A percentile compares a stretch with the other conserved stretches of the same genome.
Conservation (phyloP, 2,329 filamentous ascomycete species). For the Talaromyces sp. region DNA sequence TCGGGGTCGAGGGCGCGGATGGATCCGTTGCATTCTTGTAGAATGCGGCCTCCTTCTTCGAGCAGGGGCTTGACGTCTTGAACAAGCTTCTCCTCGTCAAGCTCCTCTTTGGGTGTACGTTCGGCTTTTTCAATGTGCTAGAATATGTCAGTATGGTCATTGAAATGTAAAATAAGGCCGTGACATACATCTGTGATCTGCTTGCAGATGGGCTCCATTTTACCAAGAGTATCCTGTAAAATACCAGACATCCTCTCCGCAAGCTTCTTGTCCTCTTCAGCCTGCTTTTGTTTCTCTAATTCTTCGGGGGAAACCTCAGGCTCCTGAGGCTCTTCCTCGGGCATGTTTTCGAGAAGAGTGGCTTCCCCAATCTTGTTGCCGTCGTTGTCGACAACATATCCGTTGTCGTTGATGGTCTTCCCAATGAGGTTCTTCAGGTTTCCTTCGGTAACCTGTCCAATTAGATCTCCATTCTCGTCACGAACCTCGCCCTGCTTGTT, state of each 20-base stretch:
- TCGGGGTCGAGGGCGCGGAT: slow-evolving; percentile 88
- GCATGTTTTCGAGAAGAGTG: slow-evolving; percentile 44
- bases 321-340: slow-evolving; percentile 34
- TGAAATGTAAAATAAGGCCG: neutral
- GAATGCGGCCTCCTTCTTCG: slow-evolving; percentile 75
- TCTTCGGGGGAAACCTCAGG: slow-evolving; percentile 39
- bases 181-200: slow-evolving; percentile 70
- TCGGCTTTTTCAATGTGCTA: slow-evolving; percentile 76
- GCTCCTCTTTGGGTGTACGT: slow-evolving; percentile 64
- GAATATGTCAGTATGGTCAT: slow-evolving; percentile 11
- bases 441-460: slow-evolving; percentile 43
- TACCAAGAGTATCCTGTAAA: slow-evolving; percentile 75
- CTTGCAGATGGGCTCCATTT: slow-evolving; percentile 78
- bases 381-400: slow-evolving; percentile 55
- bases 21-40: slow-evolving; percentile 80
- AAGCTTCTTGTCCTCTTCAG: slow-evolving; percentile 67
- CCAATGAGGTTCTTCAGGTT: slow-evolving; percentile 39
- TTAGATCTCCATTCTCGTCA: slow-evolving; percentile 42
- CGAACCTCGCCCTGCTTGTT: slow-evolving; percentile 49
- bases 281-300: slow-evolving; percentile 54
- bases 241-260: slow-evolving; percentile 70
- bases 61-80: slow-evolving; percentile 82
- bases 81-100: slow-evolving; percentile 85
- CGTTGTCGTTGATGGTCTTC: slow-evolving; percentile 43
- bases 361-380: slow-evolving; percentile 62